phyloP scores from a whole-genome alignment of 2,329 filamentous ascomycete genomes.

The Xylaria digitata region DNA sequence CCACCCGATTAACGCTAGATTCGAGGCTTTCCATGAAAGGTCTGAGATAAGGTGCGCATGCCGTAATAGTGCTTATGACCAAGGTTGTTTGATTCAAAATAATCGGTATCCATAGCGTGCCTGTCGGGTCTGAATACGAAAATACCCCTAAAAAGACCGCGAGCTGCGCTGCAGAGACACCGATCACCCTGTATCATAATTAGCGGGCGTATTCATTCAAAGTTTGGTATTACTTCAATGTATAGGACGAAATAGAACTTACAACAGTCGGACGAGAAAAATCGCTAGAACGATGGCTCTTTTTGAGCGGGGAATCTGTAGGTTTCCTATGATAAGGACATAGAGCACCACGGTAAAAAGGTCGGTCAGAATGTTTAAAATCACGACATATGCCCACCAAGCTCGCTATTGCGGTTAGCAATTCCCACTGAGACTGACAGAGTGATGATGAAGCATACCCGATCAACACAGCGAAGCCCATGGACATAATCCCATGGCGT shows the following conservation, averaged over 20 bases:
- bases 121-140: conserved; percentile 10
- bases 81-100: conserved; percentile 27
- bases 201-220: not conserved
- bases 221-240: not conserved
- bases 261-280: conserved; percentile 33
- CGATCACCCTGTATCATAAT: conserved; percentile 21
- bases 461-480: conserved; percentile 31
- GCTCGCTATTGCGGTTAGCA: conserved; percentile 28
- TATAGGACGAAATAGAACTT: not conserved
- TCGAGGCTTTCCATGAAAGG: conserved; percentile 37
- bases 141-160: conserved; percentile 10
- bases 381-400: conserved; percentile 29
- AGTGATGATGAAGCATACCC: conserved; percentile 22
- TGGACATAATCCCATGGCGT: conserved; percentile 39
- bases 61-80: conserved; percentile 22
- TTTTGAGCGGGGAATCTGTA: conserved; percentile 22
- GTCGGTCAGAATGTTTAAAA: conserved; percentile 29
- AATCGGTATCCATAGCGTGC: conserved; percentile 11
- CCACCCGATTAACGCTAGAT: conserved; percentile 25
- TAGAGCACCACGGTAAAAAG: conserved; percentile 23
- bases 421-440: too few species aligned
- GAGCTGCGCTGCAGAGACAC: conserved; percentile 21
- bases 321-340: conserved; percentile 17
- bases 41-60: conserved; percentile 31
- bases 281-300: conserved; percentile 19